Conservation (phyloP, 176 grass and related monocot species). For the Avena atlantica region DNA sequence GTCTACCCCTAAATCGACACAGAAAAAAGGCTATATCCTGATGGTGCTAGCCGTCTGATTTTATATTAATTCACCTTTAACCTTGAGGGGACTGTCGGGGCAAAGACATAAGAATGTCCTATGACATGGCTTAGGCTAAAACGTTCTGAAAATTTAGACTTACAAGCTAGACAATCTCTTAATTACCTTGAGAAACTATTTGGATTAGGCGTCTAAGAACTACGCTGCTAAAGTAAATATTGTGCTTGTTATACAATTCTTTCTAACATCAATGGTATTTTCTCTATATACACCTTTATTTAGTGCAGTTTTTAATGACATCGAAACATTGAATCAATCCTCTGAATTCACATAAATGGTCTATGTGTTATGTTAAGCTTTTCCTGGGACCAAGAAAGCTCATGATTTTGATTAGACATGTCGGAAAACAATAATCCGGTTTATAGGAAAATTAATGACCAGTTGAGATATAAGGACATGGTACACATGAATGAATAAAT, state of each 20-base stretch:
- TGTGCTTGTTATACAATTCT: background rate
- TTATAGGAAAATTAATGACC: background rate
- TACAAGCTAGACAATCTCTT: background rate
- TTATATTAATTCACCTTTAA: background rate
- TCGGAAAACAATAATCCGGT: background rate
- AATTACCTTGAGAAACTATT: background rate
- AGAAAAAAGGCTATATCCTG: too few species aligned
- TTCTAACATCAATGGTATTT: background rate
- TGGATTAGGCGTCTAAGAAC: background rate
- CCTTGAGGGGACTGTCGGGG: background rate
- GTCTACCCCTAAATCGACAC: background rate
- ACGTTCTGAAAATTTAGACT: background rate
- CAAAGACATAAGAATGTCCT: background rate
- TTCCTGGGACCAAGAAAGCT: background rate
- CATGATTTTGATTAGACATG: background rate
- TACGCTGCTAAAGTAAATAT: background rate
- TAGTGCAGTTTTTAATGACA: background rate
- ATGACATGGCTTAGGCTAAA: background rate
- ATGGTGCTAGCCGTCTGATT: too few species aligned
- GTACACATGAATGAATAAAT: slow-evolving; percentile 10
- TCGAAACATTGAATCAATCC: background rate
- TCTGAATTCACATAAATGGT: background rate
- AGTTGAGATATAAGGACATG: slow-evolving; percentile 9
- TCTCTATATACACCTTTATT: background rate
- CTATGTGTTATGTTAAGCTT: background rate